Base-by-base conservation (phyloP, 2,329 filamentous ascomycete species). In the Furcasterigmium sp. region DNA sequence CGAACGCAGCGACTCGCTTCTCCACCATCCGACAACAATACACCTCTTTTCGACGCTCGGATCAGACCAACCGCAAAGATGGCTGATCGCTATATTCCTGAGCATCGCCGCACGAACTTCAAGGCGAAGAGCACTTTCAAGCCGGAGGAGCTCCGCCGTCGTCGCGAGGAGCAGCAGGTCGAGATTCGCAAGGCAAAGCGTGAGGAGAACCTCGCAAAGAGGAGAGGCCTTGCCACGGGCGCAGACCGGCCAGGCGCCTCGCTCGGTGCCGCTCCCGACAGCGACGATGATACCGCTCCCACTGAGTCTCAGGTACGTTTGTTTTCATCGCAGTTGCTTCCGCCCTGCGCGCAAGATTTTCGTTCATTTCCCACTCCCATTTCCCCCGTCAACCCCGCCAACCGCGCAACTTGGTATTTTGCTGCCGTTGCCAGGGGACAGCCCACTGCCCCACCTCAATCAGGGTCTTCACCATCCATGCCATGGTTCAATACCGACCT, bases 81-180 rank as follows among this genome's bases (percentile, higher is more conserved):
- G 93, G 87, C 93, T 69, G 93, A 98, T 69, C 88, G 93, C 62
- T 98, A 96, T 76, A 98, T 98, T 63, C 93, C 93, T 68, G 93
- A 98, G 76, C 93, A 98, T 78, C 90, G 93, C 69, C 91, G 93
- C 65, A 96, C 89, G 54, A 91, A 95, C 75, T 98, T 95, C 84
- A 98, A 98, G 85, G 93, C 93, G 44, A 96, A 96, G 81, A 91
- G 88, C 72, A 89, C 89, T 61, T 97, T 98, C 80, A 96, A 96
- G 82, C 91, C 91, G 59, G 93, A 98, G 68, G 93, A 98, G 76
- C 85, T 98, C 54, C 89, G 93, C 65, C 91, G 93, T 62, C 93
- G 93, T 65, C 93, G 93, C 64, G 93, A 98, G 69, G 93, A 98
- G 73, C 91, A 96, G 70, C 93, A 97, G 74, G 93, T 98, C 54